Conservation (phyloP, 1,284 basidiomycete species). For the Earliella scabrosa region DNA sequence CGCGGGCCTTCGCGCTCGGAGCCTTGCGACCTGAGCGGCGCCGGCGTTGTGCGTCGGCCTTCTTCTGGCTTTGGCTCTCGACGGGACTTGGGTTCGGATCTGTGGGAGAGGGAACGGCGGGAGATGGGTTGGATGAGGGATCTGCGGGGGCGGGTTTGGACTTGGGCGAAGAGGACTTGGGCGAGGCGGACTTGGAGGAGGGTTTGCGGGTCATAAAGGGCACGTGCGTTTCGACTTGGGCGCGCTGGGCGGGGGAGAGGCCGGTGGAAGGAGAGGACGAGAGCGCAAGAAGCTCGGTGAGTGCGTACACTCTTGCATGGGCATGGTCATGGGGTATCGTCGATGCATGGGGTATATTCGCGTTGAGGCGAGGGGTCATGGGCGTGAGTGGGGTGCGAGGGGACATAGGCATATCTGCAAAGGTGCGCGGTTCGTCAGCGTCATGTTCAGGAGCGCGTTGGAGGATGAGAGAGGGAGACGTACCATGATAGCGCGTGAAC, state of each 20-base stretch:
- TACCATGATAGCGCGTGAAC: conserved; percentile 10
- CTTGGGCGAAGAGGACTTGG: background rate
- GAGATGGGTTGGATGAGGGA: background rate
- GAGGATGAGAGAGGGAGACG: background rate
- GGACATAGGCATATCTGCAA: background rate
- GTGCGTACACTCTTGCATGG: conserved; percentile 16
- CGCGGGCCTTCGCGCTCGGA: conserved; percentile 19
- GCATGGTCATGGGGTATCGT: too few relatives aligned
- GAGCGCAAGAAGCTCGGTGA: conserved; percentile 30
- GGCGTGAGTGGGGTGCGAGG: background rate
- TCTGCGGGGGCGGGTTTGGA: background rate
- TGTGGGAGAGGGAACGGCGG: background rate
- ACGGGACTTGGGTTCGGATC: background rate
- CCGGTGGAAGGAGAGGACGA: conserved; percentile 23
- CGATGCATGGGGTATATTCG: conserved; percentile 28
- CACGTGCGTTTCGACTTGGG: conserved; percentile 17
- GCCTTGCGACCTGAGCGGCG: conserved; percentile 28
- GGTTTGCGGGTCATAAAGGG: conserved; percentile 16
- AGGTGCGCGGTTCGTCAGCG: background rate
- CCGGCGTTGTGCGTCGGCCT: conserved; percentile 19
- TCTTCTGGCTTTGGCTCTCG: background rate
- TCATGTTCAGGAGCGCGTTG: background rate
- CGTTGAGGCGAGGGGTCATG: conserved; percentile 1
- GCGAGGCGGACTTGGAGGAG: background rate
- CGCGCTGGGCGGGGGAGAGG: conserved; percentile 24